phyloP scores from a whole-genome alignment of 108 stramenopile genomes.

The Skeletonema tropicum region DNA sequence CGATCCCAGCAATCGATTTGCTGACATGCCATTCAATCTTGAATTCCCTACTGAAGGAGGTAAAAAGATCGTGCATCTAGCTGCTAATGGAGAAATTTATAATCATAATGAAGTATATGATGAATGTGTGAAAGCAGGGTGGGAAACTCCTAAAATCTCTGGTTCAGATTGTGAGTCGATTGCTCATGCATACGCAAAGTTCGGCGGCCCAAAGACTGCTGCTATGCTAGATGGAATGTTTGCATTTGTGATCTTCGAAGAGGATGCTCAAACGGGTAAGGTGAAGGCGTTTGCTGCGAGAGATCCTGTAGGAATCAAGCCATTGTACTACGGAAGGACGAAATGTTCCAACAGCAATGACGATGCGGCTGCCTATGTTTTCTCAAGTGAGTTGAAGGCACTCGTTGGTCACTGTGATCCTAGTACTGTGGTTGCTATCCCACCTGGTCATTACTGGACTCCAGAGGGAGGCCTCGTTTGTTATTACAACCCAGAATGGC shows the following conservation, averaged over 20 bases:
- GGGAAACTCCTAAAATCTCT: constrained; percentile 51
- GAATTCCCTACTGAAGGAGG: constrained; percentile 40
- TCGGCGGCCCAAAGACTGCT: constrained; percentile 58
- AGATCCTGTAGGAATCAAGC: constrained; percentile 82
- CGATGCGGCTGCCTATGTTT: constrained; percentile 51
- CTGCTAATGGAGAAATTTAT: constrained; percentile 84
- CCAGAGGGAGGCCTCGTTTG: constrained; percentile 64
- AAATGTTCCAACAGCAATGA: constrained; percentile 14
- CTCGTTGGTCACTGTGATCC: constrained; percentile 69
- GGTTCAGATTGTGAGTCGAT: constrained; percentile 78
- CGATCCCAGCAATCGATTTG: constrained; percentile 57
- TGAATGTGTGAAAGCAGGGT: constrained; percentile 52
- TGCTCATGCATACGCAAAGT: constrained; percentile 65
- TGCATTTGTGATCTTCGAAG: constrained; percentile 74
- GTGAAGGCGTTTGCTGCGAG: constrained; percentile 67
- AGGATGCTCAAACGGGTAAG: constrained; percentile 36
- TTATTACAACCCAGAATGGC: constrained; percentile 79
- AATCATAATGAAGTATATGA: constrained; percentile 64
- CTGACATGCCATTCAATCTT: constrained; percentile 74
- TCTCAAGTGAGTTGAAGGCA: constrained; percentile 72
- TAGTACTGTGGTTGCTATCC: constrained; percentile 55
- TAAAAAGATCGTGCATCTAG: constrained; percentile 49
- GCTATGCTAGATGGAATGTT: constrained; percentile 79
- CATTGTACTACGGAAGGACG: constrained; percentile 71
- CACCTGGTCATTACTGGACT: constrained; percentile 82